These are phyloP conservation scores for Cephalotrichum gorgonifer DNA, from an alignment of 2,329 filamentous ascomycete species.

Conservation along the genomic window DNA sequence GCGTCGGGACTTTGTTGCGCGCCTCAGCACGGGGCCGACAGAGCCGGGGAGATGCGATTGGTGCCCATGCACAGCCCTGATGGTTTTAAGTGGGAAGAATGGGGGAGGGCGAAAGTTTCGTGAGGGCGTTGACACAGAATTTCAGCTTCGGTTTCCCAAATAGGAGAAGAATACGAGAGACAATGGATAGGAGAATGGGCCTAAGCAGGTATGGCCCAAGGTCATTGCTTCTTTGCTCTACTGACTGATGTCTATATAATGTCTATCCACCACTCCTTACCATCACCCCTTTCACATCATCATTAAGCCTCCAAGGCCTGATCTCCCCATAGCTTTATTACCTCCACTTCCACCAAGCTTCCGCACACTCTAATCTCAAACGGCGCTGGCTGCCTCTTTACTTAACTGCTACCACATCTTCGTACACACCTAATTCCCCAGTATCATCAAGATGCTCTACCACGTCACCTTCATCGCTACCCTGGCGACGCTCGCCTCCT, in stretches of 20 bases:
- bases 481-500: slow-evolving; percentile 29
- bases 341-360: too few relatives aligned
- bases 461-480: slow-evolving; percentile 31
- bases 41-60: not conserved
- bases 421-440: not conserved
- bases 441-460: not conserved
- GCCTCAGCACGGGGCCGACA: not conserved
- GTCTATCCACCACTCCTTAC: too few relatives aligned
- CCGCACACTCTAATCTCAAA: too few relatives aligned
- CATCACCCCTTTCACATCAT: too few relatives aligned
- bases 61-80: not conserved
- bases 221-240: too few relatives aligned
- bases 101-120: not conserved
- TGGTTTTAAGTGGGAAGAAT: not conserved
- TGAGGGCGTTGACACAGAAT: not conserved
- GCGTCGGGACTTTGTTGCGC: not conserved
- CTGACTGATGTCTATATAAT: too few relatives aligned
- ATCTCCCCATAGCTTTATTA: too few relatives aligned
- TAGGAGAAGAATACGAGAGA: not conserved
- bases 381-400: not conserved
- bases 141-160: not conserved
- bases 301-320: too few relatives aligned
- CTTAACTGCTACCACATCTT: not conserved
- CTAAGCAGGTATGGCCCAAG: too few relatives aligned
- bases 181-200: not conserved